Conservation (phyloP, 306 rosid genomes). For the Dalbergia cochinchinensis region DNA sequence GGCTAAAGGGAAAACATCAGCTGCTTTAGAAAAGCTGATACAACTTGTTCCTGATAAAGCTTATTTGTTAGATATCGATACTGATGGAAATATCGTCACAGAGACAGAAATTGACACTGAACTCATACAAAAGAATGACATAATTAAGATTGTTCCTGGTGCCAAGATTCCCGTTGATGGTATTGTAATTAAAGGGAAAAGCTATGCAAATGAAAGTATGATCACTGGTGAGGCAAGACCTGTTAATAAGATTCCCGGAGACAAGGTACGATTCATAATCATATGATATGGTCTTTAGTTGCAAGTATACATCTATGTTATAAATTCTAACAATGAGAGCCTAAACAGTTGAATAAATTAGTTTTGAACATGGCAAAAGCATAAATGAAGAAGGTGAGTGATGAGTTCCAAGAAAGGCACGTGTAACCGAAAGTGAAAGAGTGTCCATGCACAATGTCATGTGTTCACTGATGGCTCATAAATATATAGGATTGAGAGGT, state of each 20-base stretch:
- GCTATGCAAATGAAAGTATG: slow-evolving; percentile 96
- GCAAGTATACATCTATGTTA: slow-evolving; percentile 2
- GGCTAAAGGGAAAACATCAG: slow-evolving; percentile 93
- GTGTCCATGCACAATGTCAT: too few species aligned
- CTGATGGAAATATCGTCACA: slow-evolving; percentile 63
- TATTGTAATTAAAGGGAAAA: slow-evolving; percentile 78
- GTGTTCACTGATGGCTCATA: slow-evolving; percentile 41
- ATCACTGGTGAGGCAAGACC: slow-evolving; percentile 95
- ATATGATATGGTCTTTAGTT: slow-evolving; percentile 28
- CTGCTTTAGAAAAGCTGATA: slow-evolving; percentile 86
- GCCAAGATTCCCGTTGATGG: slow-evolving; percentile 91
- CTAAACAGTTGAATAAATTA: slow-evolving; percentile 24
- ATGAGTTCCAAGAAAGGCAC: slow-evolving; percentile 37
- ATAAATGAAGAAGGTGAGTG: not conserved
- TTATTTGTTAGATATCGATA: slow-evolving; percentile 66
- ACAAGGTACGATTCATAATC: slow-evolving; percentile 67
- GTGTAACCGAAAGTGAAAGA: too few species aligned
- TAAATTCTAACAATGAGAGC: not conserved
- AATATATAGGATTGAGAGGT: too few species aligned
- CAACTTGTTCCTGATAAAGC: slow-evolving; percentile 94
- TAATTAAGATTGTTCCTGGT: slow-evolving; percentile 85
- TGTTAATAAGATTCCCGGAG: slow-evolving; percentile 70
- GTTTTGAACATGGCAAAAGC: slow-evolving; percentile 25
- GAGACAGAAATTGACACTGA: slow-evolving; percentile 89
- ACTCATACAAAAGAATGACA: slow-evolving; percentile 79